These are phyloP conservation scores for Hortiboletus flavorubellus DNA, from an alignment of 768 basidiomycete genomes.

Conservation along the genomic window DNA sequence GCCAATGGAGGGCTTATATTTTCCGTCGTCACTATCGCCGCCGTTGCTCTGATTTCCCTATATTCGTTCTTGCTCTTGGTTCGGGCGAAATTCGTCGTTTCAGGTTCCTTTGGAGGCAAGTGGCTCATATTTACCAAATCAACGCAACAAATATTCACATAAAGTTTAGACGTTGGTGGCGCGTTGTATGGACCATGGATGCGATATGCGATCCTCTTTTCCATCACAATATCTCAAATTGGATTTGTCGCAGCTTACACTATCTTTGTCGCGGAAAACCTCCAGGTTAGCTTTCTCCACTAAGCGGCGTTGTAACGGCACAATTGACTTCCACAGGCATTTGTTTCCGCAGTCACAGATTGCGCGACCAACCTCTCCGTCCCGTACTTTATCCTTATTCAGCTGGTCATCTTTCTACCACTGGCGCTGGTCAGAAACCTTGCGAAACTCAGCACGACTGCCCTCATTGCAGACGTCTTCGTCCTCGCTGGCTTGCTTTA, in stretches of 20 bases:
- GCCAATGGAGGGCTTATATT: conserved; percentile 94
- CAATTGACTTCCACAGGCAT: conserved; percentile 51
- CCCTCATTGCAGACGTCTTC: conserved; percentile 91
- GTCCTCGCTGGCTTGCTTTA: conserved; percentile 86
- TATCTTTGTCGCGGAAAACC: conserved; percentile 93
- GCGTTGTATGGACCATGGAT: conserved; percentile 89
- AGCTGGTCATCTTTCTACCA: conserved; percentile 86
- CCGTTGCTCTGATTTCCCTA: conserved; percentile 83
- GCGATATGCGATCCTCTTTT: conserved; percentile 83
- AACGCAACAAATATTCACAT: neutral
- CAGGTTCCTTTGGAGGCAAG: conserved; percentile 90
- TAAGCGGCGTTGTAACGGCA: neutral
- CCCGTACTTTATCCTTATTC: conserved; percentile 77
- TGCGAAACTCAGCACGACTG: conserved; percentile 91
- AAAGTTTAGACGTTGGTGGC: conserved; percentile 80
- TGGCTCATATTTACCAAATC: conserved; percentile 4
- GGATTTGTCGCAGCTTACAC: conserved; percentile 90
- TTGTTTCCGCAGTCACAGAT: conserved; percentile 76
- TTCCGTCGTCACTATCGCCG: conserved; percentile 69
- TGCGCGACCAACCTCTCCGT: conserved; percentile 67
- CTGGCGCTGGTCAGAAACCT: conserved; percentile 87
- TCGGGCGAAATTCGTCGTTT: conserved; percentile 81
- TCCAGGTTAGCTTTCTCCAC: conserved; percentile 42
- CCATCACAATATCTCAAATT: conserved; percentile 86
- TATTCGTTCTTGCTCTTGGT: conserved; percentile 93